phyloP scores from a whole-genome alignment of 129 eudicot species.

The Artemisia annua region DNA sequence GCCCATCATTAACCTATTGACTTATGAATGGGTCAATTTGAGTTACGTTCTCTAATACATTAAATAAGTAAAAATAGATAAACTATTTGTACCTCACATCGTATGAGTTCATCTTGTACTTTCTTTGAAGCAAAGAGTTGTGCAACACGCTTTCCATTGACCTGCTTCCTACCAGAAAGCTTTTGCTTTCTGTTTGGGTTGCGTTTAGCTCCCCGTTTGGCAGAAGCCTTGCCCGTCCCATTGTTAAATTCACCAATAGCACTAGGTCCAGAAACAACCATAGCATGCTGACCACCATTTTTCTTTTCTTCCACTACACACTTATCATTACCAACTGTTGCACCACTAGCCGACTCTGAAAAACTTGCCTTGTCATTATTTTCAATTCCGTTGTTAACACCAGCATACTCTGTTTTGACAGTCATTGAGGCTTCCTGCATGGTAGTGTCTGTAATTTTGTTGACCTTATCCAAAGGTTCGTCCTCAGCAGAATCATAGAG shows the following conservation, averaged over 20 bases:
- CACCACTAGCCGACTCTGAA: slow-evolving; percentile 32
- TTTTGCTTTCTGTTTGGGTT: slow-evolving; percentile 44
- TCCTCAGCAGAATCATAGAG: slow-evolving; percentile 97
- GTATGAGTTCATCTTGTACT: slow-evolving; percentile 69
- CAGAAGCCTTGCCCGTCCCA: slow-evolving; percentile 42
- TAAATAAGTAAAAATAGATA: neutral
- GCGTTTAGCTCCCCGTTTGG: slow-evolving; percentile 51
- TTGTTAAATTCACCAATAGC: slow-evolving; percentile 34
- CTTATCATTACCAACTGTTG: slow-evolving; percentile 33
- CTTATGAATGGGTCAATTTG: neutral
- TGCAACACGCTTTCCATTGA: slow-evolving; percentile 65
- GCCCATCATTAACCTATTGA: too few relatives aligned
- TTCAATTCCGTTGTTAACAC: slow-evolving; percentile 22
- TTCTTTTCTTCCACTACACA: slow-evolving; percentile 32
- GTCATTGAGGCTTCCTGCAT: slow-evolving; percentile 25
- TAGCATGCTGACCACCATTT: slow-evolving; percentile 24
- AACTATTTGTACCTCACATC: slow-evolving; percentile 56
- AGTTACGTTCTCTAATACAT: neutral
- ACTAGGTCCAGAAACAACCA: slow-evolving; percentile 33
- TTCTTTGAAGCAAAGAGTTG: slow-evolving; percentile 65
- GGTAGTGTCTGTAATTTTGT: slow-evolving; percentile 28
- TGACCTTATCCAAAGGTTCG: slow-evolving; percentile 51
- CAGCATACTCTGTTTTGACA: slow-evolving; percentile 27
- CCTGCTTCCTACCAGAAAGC: slow-evolving; percentile 49
- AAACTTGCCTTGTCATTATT: slow-evolving; percentile 33